Evolutionary conservation across 1,284 basidiomycete species (phyloP), one percentile per base, ranked within the genome.

Genomic region (Marasmius oreades): DNA sequence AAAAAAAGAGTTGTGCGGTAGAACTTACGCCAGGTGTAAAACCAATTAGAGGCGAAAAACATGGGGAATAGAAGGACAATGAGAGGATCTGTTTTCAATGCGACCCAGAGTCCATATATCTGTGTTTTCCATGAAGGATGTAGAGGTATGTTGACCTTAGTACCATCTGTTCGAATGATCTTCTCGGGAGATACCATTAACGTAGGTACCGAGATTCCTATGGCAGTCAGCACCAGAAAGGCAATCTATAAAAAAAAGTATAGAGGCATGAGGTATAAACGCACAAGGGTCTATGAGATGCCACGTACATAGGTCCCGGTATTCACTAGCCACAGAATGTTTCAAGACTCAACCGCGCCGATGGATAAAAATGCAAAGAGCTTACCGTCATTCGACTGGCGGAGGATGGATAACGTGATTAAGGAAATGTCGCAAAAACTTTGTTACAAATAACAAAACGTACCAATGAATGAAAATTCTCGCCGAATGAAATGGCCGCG

Each of bases 121-220:
- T 57, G 59, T 10, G 53, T 54, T 22, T 79, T 86, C 88, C 88
- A 91, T 1, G 86, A 86, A 10, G 88, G 86, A 34, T 90, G 82
- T 14, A 78, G 78, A 23, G 76, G 73, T 11, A 80, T 71, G 4
- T 72, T 72, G 52, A 91, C 80, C 63, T 78, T 84, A 2, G 85
- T 85, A n/a, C 89, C 89, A 63, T 91, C 88, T 3, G 81, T 81
- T 23, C 89, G 82, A 61, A 87, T 72, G 76, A 92, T 82, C 58
- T 80, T 84, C 44, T 74, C 67, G 1, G 89, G 88, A 59, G 87
- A 76, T 3, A 78, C 84, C 86, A 91, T 88, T 56, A 84, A 45
- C 23, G 86, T 64, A 1, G 89, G 86, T 57, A 91, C 78, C 3
- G 68, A 34, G 18, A 85, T 80, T 10, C 89, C 89, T 47, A 88